Conservation (phyloP, 108 stramenopile genomes). For the Cyclotella cryptica region DNA sequence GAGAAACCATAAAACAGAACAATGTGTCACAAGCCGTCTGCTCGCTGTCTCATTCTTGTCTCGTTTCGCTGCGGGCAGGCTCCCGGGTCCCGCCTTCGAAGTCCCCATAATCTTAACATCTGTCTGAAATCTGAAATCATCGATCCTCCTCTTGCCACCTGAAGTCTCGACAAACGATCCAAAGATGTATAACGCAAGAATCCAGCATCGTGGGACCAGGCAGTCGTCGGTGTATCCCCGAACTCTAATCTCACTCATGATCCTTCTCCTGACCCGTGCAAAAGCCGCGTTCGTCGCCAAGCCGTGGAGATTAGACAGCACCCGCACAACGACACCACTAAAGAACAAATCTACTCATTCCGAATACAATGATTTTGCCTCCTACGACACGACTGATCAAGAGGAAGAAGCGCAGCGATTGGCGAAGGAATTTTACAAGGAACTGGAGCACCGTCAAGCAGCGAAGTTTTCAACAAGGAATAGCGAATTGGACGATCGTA, state of each 20-base stretch:
- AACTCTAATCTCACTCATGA: not conserved
- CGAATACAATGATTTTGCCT: conserved; percentile 10
- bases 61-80: too few species aligned
- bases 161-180: too few species aligned
- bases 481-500: not conserved
- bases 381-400: not conserved
- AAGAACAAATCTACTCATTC: not conserved
- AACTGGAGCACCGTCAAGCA: not conserved
- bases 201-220: too few species aligned
- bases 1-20: too few species aligned
- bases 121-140: too few species aligned
- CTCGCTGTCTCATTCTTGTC: too few species aligned
- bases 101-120: too few species aligned
- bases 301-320: not conserved
- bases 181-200: too few species aligned
- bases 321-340: not conserved
- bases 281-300: not conserved
- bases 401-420: not conserved
- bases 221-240: not conserved
- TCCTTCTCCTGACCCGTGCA: not conserved
- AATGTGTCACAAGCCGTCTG: too few species aligned
- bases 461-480: not conserved
- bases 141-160: too few species aligned
- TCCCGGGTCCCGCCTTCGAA: too few species aligned
- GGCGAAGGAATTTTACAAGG: conserved; percentile 8